Evolutionary conservation across 2,329 filamentous ascomycete genomes (phyloP).

Genomic region (Cytospora schulzeri): DNA sequence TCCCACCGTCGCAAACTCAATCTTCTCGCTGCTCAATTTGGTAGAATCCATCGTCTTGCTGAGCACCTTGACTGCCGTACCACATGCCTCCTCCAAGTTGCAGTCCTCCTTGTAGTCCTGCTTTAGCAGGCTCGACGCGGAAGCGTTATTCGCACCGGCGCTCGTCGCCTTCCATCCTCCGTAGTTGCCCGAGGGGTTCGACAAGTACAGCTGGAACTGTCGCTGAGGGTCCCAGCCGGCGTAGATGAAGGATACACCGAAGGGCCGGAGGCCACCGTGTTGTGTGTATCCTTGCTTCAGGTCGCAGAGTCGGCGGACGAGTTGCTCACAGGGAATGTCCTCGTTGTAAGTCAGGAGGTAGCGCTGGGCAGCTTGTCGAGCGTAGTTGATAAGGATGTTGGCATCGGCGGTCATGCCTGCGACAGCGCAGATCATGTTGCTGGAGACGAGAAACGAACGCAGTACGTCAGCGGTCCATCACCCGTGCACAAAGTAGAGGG

Average conservation of each 20-base stretch:
- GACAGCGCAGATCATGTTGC: conserved; percentile 99
- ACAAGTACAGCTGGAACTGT: conserved; percentile 98
- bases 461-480: conserved; percentile 25
- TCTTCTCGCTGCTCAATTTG: conserved; percentile 98
- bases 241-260: conserved; percentile 99
- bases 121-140: conserved; percentile 94
- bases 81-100: conserved; percentile 92
- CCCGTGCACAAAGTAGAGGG: neutral
- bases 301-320: conserved; percentile 94
- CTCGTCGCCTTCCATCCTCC: conserved; percentile 99
- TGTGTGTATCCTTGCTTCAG: conserved; percentile 99
- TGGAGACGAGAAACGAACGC: conserved; percentile 40
- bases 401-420: conserved; percentile 99
- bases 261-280: conserved; percentile 95
- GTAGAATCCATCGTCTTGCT: conserved; percentile 99
- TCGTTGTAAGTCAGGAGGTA: conserved; percentile 99
- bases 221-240: conserved; percentile 95
- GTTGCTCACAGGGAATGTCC: conserved; percentile 98
- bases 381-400: conserved; percentile 99
- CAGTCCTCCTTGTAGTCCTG: conserved; percentile 99
- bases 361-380: conserved; percentile 91
- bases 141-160: conserved; percentile 96
- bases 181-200: conserved; percentile 98
- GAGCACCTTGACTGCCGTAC: conserved; percentile 95
- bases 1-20: conserved; percentile 97